phyloP scores from a whole-genome alignment of 495 filamentous ascomycete genomes.

The Neurospora terricola region DNA sequence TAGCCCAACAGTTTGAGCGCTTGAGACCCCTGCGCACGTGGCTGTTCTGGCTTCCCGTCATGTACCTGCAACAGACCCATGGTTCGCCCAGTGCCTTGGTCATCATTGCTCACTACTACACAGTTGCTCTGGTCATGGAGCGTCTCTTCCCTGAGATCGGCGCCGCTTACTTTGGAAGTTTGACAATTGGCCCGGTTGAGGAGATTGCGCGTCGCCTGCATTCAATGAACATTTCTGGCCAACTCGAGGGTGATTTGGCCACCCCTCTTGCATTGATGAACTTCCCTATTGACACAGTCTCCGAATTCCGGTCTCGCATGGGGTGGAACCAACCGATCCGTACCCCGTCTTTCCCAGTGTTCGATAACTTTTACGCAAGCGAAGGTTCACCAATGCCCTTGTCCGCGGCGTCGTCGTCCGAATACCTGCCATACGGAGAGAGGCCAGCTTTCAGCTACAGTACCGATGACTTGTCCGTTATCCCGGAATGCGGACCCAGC shows the following conservation, averaged over 20 bases:
- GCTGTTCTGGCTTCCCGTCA: constrained; percentile 89
- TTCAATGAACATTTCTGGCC: constrained; percentile 35
- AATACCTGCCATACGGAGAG: constrained; percentile 37
- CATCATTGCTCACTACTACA: constrained; percentile 85
- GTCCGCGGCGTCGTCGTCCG: constrained; percentile 24
- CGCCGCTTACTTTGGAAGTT: constrained; percentile 71
- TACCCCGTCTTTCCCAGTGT: constrained; percentile 45
- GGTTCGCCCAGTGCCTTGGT: constrained; percentile 59
- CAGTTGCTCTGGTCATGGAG: constrained; percentile 75
- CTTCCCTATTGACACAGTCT: constrained; percentile 51
- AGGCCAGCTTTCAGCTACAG: constrained; percentile 47
- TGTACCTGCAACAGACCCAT: constrained; percentile 48
- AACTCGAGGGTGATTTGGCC: constrained; percentile 33
- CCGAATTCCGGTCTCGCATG: constrained; percentile 51
- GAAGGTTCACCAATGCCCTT: constrained; percentile 24
- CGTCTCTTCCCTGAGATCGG: constrained; percentile 85
- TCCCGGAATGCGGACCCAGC: constrained; percentile 32
- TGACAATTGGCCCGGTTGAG: constrained; percentile 65
- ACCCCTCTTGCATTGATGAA: constrained; percentile 49
- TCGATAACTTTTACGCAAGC: constrained; percentile 36
- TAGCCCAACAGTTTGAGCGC: constrained; percentile 77
- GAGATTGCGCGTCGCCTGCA: constrained; percentile 60
- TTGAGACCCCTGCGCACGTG: constrained; percentile 78
- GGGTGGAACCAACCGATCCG: constrained; percentile 46
- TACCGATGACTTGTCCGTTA: constrained; percentile 41